Evolutionary conservation across 768 basidiomycete species (phyloP).

Genomic region (Boletus fagicola): DNA sequence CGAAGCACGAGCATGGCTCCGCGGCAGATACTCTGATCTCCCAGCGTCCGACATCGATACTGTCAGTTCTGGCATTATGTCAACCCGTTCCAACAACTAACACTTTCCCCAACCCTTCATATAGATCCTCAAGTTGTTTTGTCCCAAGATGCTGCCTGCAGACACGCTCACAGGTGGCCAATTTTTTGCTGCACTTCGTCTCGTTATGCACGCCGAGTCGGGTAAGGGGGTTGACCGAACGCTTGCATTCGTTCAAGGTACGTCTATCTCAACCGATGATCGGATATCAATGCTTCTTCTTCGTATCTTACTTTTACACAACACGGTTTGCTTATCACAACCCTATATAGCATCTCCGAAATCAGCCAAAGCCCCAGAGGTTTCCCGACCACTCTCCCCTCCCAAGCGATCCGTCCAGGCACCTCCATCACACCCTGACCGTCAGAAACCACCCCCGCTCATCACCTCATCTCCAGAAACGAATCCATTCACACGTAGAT

Average conservation of each 20-base stretch:
- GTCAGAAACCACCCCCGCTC: slow-evolving; percentile 22
- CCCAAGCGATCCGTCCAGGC: slow-evolving; percentile 22
- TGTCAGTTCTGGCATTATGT: slow-evolving; percentile 38
- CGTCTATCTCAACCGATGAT: neutral
- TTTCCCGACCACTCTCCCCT: slow-evolving; percentile 18
- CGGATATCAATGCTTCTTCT: neutral
- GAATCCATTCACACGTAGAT: slow-evolving; percentile 30
- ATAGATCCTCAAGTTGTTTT: slow-evolving; percentile 67
- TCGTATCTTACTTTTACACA: neutral
- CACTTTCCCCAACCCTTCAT: neutral
- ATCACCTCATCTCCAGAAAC: slow-evolving; percentile 25
- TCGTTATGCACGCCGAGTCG: slow-evolving; percentile 59
- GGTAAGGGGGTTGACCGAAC: slow-evolving; percentile 62
- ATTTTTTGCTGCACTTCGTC: slow-evolving; percentile 72
- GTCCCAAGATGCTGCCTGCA: slow-evolving; percentile 48
- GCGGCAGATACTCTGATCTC: slow-evolving; percentile 64
- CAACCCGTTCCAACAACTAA: neutral
- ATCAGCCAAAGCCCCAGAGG: slow-evolving; percentile 5
- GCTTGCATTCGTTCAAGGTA: slow-evolving; percentile 77
- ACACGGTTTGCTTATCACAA: slow-evolving; percentile 9
- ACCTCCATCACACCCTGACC: slow-evolving; percentile 31
- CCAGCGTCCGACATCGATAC: slow-evolving; percentile 53
- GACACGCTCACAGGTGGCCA: slow-evolving; percentile 66
- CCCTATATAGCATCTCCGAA: slow-evolving; percentile 19
- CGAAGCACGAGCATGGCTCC: slow-evolving; percentile 73